Evolutionary conservation across 805 yeast genomes (phyloP), one percentile per base, ranked within the genome.

Genomic region (Lipomyces sp.): DNA sequence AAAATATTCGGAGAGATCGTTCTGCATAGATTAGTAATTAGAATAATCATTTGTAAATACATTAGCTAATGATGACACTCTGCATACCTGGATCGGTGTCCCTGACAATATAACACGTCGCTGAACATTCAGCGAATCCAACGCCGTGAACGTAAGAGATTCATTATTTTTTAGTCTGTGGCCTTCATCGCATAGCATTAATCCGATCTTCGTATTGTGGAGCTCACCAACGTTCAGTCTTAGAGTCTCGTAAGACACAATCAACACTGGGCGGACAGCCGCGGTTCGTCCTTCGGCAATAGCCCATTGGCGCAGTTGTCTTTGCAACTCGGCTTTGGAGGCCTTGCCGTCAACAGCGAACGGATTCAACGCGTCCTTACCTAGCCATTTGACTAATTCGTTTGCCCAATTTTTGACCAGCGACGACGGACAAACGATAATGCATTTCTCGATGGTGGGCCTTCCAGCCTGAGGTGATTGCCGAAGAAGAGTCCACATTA

Each of bases 401-500:
- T 93, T 91, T 1, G 98, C 98, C 98, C 98, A 91, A 63, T 91
- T 91, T 51, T 88, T 77, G 28, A 91, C 98, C 60, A 91, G 73
- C 8, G 95, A 85, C 0, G 96, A 87, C 0, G 98, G 98, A 65
- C 98, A 91, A 1, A 89, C 97, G 53, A 91, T 88, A 45, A 91
- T 83, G 59, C 91, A 84, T 67, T 93, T 93, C 46, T 84, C 87
- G 16, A 93, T 93, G 0, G 95, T 83, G 45, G 82, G 81, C 59
- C 76, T 81, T 8, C 82, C 81, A 4, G 87, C 87, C 46, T 90
- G 78, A 1, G 98, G 98, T 7, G 95, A 83, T 66, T 91, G 98
- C 55, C 79, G 80, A 43, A 91, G 72, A 43, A 91, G 66, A 0
- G 97, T 91, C 98, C 98, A 91, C 86, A 90, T 76, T 29, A 91